Evolutionary conservation across 441 rosid genomes (phyloP).

Genomic region (Daphne laureola): DNA sequence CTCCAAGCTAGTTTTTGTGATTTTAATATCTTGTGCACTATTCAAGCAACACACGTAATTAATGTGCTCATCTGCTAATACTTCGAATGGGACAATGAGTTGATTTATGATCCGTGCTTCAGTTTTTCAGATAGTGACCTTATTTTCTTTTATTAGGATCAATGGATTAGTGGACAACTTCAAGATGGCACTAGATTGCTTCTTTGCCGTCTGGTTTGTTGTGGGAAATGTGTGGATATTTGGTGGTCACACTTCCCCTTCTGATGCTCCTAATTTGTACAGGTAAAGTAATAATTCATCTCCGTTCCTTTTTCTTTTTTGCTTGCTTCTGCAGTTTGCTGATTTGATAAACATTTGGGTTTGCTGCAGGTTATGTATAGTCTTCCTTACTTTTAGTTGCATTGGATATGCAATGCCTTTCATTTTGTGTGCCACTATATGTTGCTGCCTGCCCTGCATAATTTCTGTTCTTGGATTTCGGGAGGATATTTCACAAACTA

Average conservation of each 20-base stretch:
- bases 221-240: constrained; percentile 78
- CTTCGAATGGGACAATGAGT: too few species aligned
- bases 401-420: constrained; percentile 81
- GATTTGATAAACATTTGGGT: constrained; percentile 8
- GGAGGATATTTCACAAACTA: constrained; percentile 56
- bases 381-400: constrained; percentile 72
- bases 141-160: constrained; percentile 35
- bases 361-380: constrained; percentile 60
- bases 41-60: too few species aligned
- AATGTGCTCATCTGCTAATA: too few species aligned
- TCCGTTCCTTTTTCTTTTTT: neutral
- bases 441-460: constrained; percentile 80
- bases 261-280: constrained; percentile 71
- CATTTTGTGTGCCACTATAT: constrained; percentile 66
- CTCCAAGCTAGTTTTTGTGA: too few species aligned
- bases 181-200: constrained; percentile 68
- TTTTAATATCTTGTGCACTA: too few species aligned
- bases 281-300: constrained; percentile 26
- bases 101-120: too few species aligned
- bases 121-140: constrained; percentile 8
- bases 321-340: constrained; percentile 3
- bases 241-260: constrained; percentile 57
- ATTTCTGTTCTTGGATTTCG: constrained; percentile 62
- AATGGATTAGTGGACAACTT: constrained; percentile 67
- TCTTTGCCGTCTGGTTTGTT: constrained; percentile 79